These are phyloP conservation scores for Parmelia sp. DNA, from an alignment of 495 filamentous ascomycete species.

Conservation along the genomic window DNA sequence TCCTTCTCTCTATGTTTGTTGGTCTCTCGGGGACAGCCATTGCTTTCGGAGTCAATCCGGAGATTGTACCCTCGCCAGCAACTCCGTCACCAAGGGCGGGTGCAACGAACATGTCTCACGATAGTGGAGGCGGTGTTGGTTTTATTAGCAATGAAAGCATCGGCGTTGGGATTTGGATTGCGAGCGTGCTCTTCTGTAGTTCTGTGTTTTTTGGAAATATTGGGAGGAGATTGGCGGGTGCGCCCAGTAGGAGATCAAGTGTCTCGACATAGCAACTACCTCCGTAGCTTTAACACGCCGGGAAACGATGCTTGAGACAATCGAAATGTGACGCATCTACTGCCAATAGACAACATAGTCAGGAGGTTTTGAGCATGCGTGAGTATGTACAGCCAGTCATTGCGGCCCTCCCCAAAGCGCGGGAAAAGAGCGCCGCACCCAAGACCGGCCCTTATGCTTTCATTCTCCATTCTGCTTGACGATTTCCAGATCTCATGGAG, in stretches of 20 bases:
- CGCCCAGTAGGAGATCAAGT: constrained; percentile 19
- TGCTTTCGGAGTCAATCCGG: constrained; percentile 65
- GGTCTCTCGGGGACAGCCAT: constrained; percentile 65
- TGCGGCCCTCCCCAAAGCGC: constrained; percentile 54
- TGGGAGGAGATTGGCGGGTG: constrained; percentile 65
- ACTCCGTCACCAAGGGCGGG: constrained; percentile 24
- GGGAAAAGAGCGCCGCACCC: constrained; percentile 56
- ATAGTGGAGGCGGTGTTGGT: constrained; percentile 37
- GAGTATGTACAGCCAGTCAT: constrained; percentile 59
- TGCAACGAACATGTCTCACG: constrained; percentile 26
- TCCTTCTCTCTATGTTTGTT: constrained; percentile 66
- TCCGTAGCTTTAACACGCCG: neutral
- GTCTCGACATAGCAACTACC: constrained; percentile 6
- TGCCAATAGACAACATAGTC: neutral
- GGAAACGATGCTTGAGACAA: neutral
- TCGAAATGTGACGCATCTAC: neutral
- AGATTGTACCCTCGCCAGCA: constrained; percentile 64
- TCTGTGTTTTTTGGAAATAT: constrained; percentile 96
- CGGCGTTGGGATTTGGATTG: constrained; percentile 77
- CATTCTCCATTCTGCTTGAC: constrained; percentile 60
- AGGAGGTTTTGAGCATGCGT: neutral
- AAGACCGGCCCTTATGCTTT: constrained; percentile 51
- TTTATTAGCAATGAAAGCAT: constrained; percentile 66
- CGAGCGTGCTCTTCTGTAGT: constrained; percentile 87
- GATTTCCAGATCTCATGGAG: constrained; percentile 58